Conservation (phyloP, 345 rosid genomes). For the Hevea brasiliensis region DNA sequence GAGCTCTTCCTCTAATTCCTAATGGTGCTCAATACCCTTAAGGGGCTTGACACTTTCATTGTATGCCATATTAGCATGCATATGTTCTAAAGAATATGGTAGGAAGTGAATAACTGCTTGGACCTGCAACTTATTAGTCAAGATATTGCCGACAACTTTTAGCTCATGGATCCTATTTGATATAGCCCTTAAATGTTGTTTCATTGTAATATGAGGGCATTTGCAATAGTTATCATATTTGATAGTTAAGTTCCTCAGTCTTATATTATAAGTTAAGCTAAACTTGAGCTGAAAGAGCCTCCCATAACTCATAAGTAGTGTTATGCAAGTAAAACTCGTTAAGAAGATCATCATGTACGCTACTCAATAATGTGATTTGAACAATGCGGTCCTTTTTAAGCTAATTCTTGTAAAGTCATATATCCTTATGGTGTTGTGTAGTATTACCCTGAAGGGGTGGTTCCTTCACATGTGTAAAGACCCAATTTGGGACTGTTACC, state of each 20-base stretch:
- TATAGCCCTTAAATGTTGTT: neutral
- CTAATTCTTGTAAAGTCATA: neutral
- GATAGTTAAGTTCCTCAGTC: neutral
- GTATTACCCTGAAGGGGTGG: neutral
- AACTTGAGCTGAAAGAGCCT: neutral
- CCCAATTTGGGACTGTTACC: no score
- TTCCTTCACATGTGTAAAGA: neutral
- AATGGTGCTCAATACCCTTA: neutral
- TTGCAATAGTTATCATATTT: neutral
- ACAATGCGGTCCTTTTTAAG: neutral
- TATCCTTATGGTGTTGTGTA: neutral
- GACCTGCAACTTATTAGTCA: neutral
- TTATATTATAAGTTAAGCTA: neutral
- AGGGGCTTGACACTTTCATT: constrained; percentile 7
- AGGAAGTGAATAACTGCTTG: constrained; percentile 1
- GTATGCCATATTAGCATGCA: neutral
- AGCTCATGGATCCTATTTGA: neutral
- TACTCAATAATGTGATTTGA: neutral
- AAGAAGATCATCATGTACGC: neutral
- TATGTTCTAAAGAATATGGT: neutral
- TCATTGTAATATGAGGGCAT: neutral
- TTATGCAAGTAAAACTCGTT: neutral
- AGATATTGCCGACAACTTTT: neutral
- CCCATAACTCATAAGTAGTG: neutral
- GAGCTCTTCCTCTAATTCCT: neutral